Evolutionary conservation across 441 rosid species (phyloP), one percentile per base, ranked within the genome.

Genomic region (Iberis amara): DNA sequence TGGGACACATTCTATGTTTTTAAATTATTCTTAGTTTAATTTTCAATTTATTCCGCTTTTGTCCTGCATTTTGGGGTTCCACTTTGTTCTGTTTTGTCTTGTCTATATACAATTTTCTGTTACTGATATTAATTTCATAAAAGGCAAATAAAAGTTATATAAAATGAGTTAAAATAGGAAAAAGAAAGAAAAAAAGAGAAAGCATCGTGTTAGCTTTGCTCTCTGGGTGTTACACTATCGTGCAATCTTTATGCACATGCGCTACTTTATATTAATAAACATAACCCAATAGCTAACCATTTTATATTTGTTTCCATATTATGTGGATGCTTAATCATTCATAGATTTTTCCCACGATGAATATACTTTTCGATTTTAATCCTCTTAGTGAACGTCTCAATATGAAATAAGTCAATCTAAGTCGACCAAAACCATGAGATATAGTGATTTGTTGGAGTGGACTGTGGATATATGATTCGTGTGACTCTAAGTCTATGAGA

Each of bases 191-290:
- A 42, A n/a, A 65, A 65, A 57, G 69, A 57, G 47, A 36, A 57
- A 18, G 54, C 49, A 38, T 28, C 60, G 56, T 65, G 69, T 58
- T 52, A 58, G 0, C 60, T 58, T n/a, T 65, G 64, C 59, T 39
- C 64, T 65, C 70, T 65, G 70, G 60, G 70, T 59, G 61, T 65
- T 59, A 65, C 70, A 59, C 56, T 65, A 59, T 59, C 70, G 65
- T 46, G 60, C 65, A 59, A 52, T 58, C 65, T 65, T 65, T 65
- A 65, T 52, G 65, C 70, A 52, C 70, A 65, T 59, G 70, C 70
- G 51, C 46, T 46, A n/a, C n/a, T n/a, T n/a, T n/a, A n/a, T n/a
- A n/a, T 18, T 27, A 31, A 58, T n/a, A 15, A 39, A 39, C 26
- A 52, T 32, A 46, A 52, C 11, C 57, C 39, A 46, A 15, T 39